Conservation (phyloP, 2,329 filamentous ascomycete genomes). For the Exutisphaerella laricina region DNA sequence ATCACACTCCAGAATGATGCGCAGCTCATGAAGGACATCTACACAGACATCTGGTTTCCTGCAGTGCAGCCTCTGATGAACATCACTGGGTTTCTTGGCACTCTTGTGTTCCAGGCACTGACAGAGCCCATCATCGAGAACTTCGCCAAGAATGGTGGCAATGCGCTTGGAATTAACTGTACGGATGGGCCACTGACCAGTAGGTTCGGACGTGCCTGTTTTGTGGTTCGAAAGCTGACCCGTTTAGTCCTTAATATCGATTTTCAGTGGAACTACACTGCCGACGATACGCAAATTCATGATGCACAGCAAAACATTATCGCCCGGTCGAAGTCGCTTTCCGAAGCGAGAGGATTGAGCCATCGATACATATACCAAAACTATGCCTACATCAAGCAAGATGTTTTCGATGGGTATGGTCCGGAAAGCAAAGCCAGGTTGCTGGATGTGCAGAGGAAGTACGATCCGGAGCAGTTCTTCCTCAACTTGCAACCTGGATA, state of each 20-base stretch:
- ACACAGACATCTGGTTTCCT: slow-evolving; percentile 6
- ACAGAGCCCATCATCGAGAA: slow-evolving; percentile 13
- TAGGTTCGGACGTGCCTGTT: too few relatives aligned
- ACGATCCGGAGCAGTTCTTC: slow-evolving; percentile 7
- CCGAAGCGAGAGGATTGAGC: slow-evolving; percentile 3
- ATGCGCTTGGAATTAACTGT: slow-evolving; percentile 11
- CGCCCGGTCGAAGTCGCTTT: not conserved
- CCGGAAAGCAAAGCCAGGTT: slow-evolving; percentile 2
- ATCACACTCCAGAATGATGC: slow-evolving; percentile 8
- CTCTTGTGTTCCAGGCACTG: slow-evolving; percentile 13
- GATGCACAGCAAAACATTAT: slow-evolving; percentile 10
- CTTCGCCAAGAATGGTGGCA: slow-evolving; percentile 14
- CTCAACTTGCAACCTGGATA: slow-evolving; percentile 9
- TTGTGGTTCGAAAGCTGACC: too few relatives aligned
- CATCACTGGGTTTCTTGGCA: slow-evolving; percentile 3
- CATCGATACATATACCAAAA: slow-evolving; percentile 12
- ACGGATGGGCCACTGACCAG: slow-evolving; percentile 10
- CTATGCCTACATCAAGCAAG: slow-evolving; percentile 10
- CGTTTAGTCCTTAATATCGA: slow-evolving; percentile 11
- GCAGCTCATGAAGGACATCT: slow-evolving; percentile 8
- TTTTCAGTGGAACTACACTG: slow-evolving; percentile 17
- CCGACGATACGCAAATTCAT: slow-evolving; percentile 19
- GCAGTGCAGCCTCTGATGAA: slow-evolving; percentile 8
- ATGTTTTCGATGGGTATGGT: slow-evolving; percentile 13
- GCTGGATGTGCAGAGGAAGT: slow-evolving; percentile 6